Evolutionary conservation across 306 rosid genomes (phyloP), one percentile per base, ranked within the genome.

Genomic region (Cotoneaster glaucophyllus): DNA sequence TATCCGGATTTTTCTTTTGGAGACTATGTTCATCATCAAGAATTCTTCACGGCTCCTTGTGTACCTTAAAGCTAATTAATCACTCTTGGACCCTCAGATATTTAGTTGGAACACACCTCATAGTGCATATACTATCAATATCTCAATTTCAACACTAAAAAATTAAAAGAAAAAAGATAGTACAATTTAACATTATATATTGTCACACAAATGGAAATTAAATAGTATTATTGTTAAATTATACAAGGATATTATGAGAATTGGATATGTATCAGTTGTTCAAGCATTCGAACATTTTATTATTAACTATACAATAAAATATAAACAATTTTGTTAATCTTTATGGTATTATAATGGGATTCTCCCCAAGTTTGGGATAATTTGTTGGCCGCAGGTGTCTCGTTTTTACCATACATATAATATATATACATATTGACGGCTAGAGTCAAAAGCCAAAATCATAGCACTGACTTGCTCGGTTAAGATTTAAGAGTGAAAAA

Each of bases 81-180:
- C 2, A 64, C 5, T 64, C 78, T 31, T 50, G 73, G 79, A 76
- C 73, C 66, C 65, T 64, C 69, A 26, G 5, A 61, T 18, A 3
- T 22, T 28, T 28, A 25, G 59, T 61, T 62, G 70, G 70, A 62
- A 21, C 70, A 74, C 77, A 74, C 77, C 61, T 74, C 70, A 62
- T 63, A 6, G 19, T 28, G 29, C 70, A 74, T 59, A 17, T 17
- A 17, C 43, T 22, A 64, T 31, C 68, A 29, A 21, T 5, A 65
- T 19, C 70, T 11, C 26, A 65, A 65, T 65, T 50, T 50, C 54
- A 65, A 0, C 2, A 11, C 22, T 6, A 28, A 62, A 10, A 59
- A 25, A 41, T 41, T 18, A 10, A 61, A 61, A 6, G 10, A 13
- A 25, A 25, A 61, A 2, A 62, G 19, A 6, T 62, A 4, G 66